Evolutionary conservation across 805 yeast species (phyloP).

Genomic region (Debaryomyces prosopidis): DNA sequence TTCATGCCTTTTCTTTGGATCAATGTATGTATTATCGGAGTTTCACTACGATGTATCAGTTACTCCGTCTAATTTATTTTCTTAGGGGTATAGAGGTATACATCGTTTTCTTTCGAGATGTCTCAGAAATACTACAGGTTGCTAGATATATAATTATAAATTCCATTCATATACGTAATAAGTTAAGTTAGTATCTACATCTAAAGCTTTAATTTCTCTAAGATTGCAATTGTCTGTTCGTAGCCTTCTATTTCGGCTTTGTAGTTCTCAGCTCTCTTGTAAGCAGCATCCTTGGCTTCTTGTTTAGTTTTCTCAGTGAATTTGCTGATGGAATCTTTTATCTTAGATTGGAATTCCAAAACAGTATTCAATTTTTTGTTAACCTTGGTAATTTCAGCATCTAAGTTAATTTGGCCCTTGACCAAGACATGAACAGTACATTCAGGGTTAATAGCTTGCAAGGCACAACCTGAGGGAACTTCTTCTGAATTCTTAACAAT

Average conservation of each 20-base stretch:
- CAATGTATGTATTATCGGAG: too few relatives aligned
- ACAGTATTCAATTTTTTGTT: conserved; percentile 71
- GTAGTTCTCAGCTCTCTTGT: conserved; percentile 63
- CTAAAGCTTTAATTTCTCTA: conserved; percentile 70
- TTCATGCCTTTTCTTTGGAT: too few relatives aligned
- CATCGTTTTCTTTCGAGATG: too few relatives aligned
- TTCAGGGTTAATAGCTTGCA: conserved; percentile 76
- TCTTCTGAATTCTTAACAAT: conserved; percentile 56
- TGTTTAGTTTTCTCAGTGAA: conserved; percentile 83
- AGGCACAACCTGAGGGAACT: conserved; percentile 89
- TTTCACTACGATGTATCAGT: too few relatives aligned
- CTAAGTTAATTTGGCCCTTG: conserved; percentile 92
- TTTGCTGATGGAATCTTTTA: conserved; percentile 76
- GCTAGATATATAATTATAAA: too few relatives aligned
- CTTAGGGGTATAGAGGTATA: too few relatives aligned
- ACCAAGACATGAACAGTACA: conserved; percentile 88
- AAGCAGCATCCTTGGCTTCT: conserved; percentile 77
- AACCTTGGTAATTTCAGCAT: conserved; percentile 85
- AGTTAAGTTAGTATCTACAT: neutral
- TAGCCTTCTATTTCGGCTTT: conserved; percentile 89
- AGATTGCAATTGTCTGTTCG: conserved; percentile 79
- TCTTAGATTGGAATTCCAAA: conserved; percentile 55
- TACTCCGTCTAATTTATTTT: too few relatives aligned
- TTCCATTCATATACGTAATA: neutral
- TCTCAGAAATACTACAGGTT: too few relatives aligned